Evolutionary conservation across 2,329 filamentous ascomycete species (phyloP).

Genomic region (Aspergillus spinulosporus): DNA sequence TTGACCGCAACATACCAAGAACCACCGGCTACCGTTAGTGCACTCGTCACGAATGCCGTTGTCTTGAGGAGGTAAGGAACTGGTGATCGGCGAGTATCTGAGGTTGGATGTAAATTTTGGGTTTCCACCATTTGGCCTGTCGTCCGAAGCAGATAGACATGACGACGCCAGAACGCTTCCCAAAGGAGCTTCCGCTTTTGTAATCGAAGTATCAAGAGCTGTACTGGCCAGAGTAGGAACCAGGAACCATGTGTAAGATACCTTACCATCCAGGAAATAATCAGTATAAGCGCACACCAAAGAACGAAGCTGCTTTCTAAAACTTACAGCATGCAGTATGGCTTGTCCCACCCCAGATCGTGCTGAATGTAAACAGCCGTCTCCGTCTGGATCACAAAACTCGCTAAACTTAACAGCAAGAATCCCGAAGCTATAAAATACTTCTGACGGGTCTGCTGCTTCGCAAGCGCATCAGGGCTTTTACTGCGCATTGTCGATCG

Average conservation of each 20-base stretch:
- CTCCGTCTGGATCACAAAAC: constrained; percentile 93
- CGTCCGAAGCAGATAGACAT: constrained; percentile 62
- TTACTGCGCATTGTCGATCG: constrained; percentile 73
- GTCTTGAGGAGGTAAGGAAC: constrained; percentile 74
- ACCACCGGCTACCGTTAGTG: constrained; percentile 84
- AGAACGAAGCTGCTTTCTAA: too few relatives aligned
- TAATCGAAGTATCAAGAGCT: constrained; percentile 75
- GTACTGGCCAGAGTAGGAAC: constrained; percentile 82
- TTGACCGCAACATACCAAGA: constrained; percentile 96
- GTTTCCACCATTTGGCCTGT: constrained; percentile 84
- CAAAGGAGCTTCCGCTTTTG: constrained; percentile 78
- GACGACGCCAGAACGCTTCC: constrained; percentile 79
- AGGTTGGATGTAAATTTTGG: constrained; percentile 66
- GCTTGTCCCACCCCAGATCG: constrained; percentile 90
- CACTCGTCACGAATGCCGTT: constrained; percentile 78
- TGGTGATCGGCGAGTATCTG: constrained; percentile 48
- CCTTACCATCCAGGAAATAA: constrained; percentile 36
- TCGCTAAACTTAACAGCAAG: constrained; percentile 75
- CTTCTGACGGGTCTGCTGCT: constrained; percentile 70
- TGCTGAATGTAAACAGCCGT: constrained; percentile 93
- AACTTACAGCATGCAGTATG: constrained; percentile 94
- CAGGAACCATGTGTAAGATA: constrained; percentile 95
- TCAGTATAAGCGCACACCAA: background rate
- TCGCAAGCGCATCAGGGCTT: constrained; percentile 66
- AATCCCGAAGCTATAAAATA: constrained; percentile 88